Percentiles rank a stretch among this genome's conserved stretches.
These are phyloP conservation scores for Tetrahymena elliotti DNA, from an alignment of 73 alveolate genomes.

Conservation along the genomic window DNA sequence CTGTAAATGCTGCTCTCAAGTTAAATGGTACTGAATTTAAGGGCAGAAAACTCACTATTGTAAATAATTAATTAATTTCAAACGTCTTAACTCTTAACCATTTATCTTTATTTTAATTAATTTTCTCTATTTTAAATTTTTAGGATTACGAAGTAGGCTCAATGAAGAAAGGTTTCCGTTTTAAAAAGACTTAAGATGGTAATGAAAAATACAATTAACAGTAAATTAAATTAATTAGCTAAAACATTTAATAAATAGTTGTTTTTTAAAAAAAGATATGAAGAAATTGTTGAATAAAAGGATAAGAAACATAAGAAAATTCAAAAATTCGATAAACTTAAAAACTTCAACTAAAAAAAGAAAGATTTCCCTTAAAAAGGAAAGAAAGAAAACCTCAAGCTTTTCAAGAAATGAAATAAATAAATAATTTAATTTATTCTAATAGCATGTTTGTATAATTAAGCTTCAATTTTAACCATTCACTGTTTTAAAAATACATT, in stretches of 20 bases:
- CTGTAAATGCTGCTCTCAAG: background rate
- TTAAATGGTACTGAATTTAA: background rate
- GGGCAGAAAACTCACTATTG: background rate
- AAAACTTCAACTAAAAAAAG: background rate
- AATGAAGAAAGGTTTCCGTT: background rate
- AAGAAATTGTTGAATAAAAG: background rate
- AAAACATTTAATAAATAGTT: background rate
- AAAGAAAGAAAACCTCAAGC: background rate
- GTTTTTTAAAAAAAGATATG: background rate
- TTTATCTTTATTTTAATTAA: background rate
- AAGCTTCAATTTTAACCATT: background rate
- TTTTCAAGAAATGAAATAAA: background rate
- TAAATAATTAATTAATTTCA: no score
- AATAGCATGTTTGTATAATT: background rate
- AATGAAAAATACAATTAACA: background rate
- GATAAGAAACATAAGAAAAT: background rate
- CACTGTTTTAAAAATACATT: background rate
- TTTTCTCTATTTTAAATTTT: background rate
- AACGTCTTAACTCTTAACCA: no score
- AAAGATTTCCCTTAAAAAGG: background rate
- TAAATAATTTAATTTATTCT: background rate
- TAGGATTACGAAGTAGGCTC: background rate
- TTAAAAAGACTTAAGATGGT: background rate
- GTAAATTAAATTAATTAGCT: background rate
- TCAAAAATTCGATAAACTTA: background rate